Evolutionary conservation across 208 protist species (phyloP).

Genomic region (Wallacemonas sp.): DNA sequence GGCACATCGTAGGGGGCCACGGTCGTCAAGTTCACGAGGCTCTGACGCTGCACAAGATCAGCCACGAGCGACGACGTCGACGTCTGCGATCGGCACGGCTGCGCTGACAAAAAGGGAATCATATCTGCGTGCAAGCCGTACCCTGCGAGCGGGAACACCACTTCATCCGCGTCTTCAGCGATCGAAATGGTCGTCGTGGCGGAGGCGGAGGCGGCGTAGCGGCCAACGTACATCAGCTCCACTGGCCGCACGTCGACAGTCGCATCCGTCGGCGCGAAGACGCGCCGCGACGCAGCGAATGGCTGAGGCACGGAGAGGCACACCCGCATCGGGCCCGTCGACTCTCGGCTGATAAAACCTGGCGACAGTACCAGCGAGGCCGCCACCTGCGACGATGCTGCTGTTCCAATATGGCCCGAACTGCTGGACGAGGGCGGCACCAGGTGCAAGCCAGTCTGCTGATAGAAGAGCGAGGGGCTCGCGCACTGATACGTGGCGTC

Average conservation of each 20-base stretch:
- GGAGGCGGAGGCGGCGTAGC: constrained; percentile 33
- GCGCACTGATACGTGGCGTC: constrained; percentile 53
- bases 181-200: constrained; percentile 35
- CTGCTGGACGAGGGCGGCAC: constrained; percentile 8
- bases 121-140: constrained; percentile 66
- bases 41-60: constrained; percentile 27
- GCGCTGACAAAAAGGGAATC: constrained; percentile 46
- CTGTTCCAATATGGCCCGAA: background rate
- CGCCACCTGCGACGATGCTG: background rate
- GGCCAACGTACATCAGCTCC: constrained; percentile 55
- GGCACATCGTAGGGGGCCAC: constrained; percentile 66
- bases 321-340: constrained; percentile 53
- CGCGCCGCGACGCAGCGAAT: constrained; percentile 40
- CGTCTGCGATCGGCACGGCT: constrained; percentile 32
- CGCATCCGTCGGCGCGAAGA: constrained; percentile 33
- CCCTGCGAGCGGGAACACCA: constrained; percentile 61
- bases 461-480: constrained; percentile 61
- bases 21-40: constrained; percentile 57
- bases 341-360: constrained; percentile 46
- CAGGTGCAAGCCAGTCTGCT: constrained; percentile 30
- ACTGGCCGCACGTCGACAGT: constrained; percentile 49
- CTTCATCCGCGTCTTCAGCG: constrained; percentile 45
- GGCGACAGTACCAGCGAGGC: constrained; percentile 50
- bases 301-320: constrained; percentile 72
- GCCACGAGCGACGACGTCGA: background rate